Evolutionary conservation across 495 filamentous ascomycete species (phyloP).

Genomic region (Penicillium ucsense): DNA sequence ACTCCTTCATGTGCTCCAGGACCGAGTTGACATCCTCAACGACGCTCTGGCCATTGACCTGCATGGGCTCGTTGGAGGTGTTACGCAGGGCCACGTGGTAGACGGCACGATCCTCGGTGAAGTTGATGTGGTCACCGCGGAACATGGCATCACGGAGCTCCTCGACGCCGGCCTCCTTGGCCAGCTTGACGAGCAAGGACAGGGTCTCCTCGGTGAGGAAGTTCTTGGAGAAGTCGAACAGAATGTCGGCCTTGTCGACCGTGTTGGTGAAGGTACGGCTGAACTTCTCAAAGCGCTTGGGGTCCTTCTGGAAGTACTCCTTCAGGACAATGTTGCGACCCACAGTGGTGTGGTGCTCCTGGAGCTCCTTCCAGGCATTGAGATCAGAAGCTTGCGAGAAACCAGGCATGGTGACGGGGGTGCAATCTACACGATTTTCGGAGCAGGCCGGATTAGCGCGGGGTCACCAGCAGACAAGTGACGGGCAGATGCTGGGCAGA

Average conservation of each 20-base stretch:
- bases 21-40: slow-evolving; percentile 89
- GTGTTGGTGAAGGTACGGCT: slow-evolving; percentile 73
- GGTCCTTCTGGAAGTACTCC: slow-evolving; percentile 83
- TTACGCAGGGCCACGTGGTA: slow-evolving; percentile 94
- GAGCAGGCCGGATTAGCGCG: slow-evolving; percentile 21
- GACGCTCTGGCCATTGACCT: slow-evolving; percentile 90
- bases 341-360: slow-evolving; percentile 73
- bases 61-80: slow-evolving; percentile 71
- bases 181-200: slow-evolving; percentile 74
- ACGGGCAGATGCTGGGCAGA: background rate
- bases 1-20: slow-evolving; percentile 93
- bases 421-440: slow-evolving; percentile 4
- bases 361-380: slow-evolving; percentile 75
- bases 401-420: slow-evolving; percentile 36
- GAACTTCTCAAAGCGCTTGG: slow-evolving; percentile 82
- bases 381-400: slow-evolving; percentile 75
- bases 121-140: slow-evolving; percentile 95
- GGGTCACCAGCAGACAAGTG: slow-evolving; percentile 14
- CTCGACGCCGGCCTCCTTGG: slow-evolving; percentile 83
- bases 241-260: slow-evolving; percentile 67
- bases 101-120: slow-evolving; percentile 92
- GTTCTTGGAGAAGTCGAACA: slow-evolving; percentile 99
- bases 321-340: slow-evolving; percentile 87
- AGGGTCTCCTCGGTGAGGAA: slow-evolving; percentile 90
- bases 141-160: slow-evolving; percentile 96